phyloP scores from a whole-genome alignment of 1,284 basidiomycete genomes.

The Athelia psychrophila region DNA sequence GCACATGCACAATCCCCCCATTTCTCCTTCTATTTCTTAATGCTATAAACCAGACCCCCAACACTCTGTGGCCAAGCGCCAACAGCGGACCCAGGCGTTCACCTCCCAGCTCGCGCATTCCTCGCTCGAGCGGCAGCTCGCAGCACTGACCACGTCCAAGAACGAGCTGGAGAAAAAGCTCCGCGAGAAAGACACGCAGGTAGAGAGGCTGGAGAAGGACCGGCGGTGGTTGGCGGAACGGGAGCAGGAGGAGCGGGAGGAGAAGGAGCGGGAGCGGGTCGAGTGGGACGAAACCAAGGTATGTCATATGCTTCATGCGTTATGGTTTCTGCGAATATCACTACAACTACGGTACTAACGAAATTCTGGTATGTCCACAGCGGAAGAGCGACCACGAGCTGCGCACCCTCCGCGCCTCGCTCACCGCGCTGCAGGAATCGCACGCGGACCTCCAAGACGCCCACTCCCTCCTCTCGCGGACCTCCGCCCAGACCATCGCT shows the following conservation, averaged over 20 bases:
- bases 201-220: constrained; percentile 65
- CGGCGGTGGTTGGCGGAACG: constrained; percentile 57
- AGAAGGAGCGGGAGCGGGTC: constrained; percentile 51
- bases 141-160: constrained; percentile 53
- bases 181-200: constrained; percentile 50
- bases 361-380: constrained; percentile 14
- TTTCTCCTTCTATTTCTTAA: constrained; percentile 5
- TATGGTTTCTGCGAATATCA: too few relatives aligned
- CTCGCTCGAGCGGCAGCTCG: constrained; percentile 58
- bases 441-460: constrained; percentile 54
- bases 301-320: constrained; percentile 15
- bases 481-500: constrained; percentile 41
- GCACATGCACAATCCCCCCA: constrained; percentile 2
- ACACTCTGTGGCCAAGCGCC: constrained; percentile 56
- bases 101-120: constrained; percentile 55
- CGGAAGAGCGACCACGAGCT: constrained; percentile 42
- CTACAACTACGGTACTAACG: too few relatives aligned
- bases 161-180: constrained; percentile 62
- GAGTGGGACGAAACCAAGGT: constrained; percentile 55
- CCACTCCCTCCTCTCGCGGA: constrained; percentile 41
- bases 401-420: constrained; percentile 41
- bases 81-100: constrained; percentile 58
- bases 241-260: constrained; percentile 55
- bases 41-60: constrained; percentile 45
- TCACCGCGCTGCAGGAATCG: constrained; percentile 49